Base-by-base conservation (phyloP, 768 basidiomycete species). In the Tylopilus felleus region DNA sequence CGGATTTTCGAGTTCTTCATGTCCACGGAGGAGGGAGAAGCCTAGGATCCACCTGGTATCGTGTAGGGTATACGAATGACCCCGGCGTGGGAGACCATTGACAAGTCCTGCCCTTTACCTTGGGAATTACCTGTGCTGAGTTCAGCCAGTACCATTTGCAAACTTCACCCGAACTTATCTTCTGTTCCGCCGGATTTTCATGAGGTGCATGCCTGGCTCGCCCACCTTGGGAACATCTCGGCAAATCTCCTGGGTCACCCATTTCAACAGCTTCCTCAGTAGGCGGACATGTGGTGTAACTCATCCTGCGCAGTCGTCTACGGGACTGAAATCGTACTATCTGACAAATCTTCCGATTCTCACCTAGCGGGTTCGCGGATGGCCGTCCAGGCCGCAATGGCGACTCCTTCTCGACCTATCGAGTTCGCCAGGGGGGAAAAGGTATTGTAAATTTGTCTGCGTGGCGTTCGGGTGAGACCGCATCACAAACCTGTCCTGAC, bases 171-270 rank as follows among this genome's bases (percentile, higher is more conserved):
- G 39, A 13, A 39, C 29, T 5, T 14, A 36, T 36, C 35, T n/a
- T 40, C 23, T 40, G 41, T 53, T 63, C 66, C 63, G 53, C 61
- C 66, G 54, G 63, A 66, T 61, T 56, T 69, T 53, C 66, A 58
- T 55, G 55, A 48, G 44, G 38, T 27, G 40, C 55, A 47, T 22
- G 41, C 5, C 39, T 53, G 38, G 8, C 17, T 38, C n/a, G 57
- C 38, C 47, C 52, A 35, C 51, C 67, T 65, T 67, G 65, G 57
- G 65, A 67, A 65, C 60, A 47, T 44, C 51, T 55, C 43, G 56
- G 66, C 52, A 63, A 56, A 69, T 63, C 65, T 36, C 55, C 51
- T 40, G n/a, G 13, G 44, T 35, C 17, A 10, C 35, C 35, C 44
- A 22, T 35, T 44, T 17, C 44, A 50, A 36, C n/a, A 23, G 41